phyloP scores from a whole-genome alignment of 1,139 yeast genomes.

The Suhomyces kunorum region DNA sequence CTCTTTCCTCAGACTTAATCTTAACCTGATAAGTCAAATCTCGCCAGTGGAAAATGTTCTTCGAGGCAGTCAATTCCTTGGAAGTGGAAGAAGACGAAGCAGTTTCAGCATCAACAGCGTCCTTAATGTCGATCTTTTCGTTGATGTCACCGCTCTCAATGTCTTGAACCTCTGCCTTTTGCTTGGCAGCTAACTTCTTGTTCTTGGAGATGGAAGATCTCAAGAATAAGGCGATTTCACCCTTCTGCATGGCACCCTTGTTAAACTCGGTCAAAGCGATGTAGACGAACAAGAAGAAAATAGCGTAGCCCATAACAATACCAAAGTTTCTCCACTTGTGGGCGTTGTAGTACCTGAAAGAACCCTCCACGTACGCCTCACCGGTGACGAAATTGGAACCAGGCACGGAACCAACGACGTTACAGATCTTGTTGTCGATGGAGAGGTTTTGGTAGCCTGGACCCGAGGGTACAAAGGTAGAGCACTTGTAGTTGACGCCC shows the following conservation, averaged over 20 bases:
- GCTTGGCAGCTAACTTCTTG: constrained; percentile 28
- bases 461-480: constrained; percentile 55
- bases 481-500: constrained; percentile 42
- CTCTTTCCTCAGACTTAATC: constrained; percentile 62
- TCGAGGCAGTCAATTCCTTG: constrained; percentile 15
- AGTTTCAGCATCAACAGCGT: constrained; percentile 17
- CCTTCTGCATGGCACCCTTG: constrained; percentile 78
- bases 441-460: constrained; percentile 42
- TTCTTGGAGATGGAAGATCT: constrained; percentile 28
- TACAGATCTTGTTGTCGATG: constrained; percentile 52
- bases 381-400: constrained; percentile 62
- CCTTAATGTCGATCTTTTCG: constrained; percentile 21
- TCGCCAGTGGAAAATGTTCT: constrained; percentile 47
- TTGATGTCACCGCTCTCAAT: constrained; percentile 18
- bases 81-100: constrained; percentile 9
- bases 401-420: constrained; percentile 61
- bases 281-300: constrained; percentile 58
- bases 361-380: constrained; percentile 48
- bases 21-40: constrained; percentile 72
- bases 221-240: constrained; percentile 76
- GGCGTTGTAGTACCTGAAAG: constrained; percentile 50
- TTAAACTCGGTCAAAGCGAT: constrained; percentile 61
- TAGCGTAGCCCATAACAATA: constrained; percentile 55
- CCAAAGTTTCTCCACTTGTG: constrained; percentile 90
- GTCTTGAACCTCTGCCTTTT: constrained; percentile 19